Evolutionary conservation across 768 basidiomycete species (phyloP), one percentile per base, ranked within the genome.

Genomic region (Psilocybe cubensis): DNA sequence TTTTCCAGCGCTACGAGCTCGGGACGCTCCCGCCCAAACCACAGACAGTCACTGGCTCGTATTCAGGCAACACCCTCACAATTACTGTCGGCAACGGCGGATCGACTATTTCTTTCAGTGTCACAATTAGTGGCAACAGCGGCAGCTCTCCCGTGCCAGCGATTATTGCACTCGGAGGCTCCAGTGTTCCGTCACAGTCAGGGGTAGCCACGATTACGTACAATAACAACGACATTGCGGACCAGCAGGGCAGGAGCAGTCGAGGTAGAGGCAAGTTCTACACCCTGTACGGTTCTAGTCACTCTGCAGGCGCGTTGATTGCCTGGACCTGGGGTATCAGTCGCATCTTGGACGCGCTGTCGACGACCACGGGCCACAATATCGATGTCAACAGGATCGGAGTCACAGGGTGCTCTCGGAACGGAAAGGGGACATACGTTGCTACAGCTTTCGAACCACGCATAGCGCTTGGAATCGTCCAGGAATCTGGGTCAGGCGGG

Each of bases 261-360:
- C 79, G 83, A 24, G 84, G 85, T 9, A 63, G 72, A 45, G 84
- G 85, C 35, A 79, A 80, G 54, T 86, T 86, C 76, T 86, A 79
- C 72, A 75, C 76, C 41, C 74, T 86, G 44, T 85, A 82, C 68
- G 83, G 83, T 8, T 68, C 63, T 21, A 66, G 61, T 51, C 75
- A 76, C 44, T 77, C 76, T 41, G 83, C 84, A 0, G 71, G 72
- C 42, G 81, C 84, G 8, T 79, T 85, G 81, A 83, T 76, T n/a
- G 83, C 85, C 2, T 86, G 85, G 85, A 80, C 80, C 2, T 85
- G 84, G 85, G 84, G 81, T 60, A 78, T 85, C 47, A 75, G 76
- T 54, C 82, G 85, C 33, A 77, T 86, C 65, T 83, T 86, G 66
- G 85, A 85, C 64, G 81, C 77, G n/a, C 78, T 86, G 70, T 66